These are phyloP conservation scores for Esteya vermicola DNA, from an alignment of 2,329 filamentous ascomycete genomes.

Conservation along the genomic window DNA sequence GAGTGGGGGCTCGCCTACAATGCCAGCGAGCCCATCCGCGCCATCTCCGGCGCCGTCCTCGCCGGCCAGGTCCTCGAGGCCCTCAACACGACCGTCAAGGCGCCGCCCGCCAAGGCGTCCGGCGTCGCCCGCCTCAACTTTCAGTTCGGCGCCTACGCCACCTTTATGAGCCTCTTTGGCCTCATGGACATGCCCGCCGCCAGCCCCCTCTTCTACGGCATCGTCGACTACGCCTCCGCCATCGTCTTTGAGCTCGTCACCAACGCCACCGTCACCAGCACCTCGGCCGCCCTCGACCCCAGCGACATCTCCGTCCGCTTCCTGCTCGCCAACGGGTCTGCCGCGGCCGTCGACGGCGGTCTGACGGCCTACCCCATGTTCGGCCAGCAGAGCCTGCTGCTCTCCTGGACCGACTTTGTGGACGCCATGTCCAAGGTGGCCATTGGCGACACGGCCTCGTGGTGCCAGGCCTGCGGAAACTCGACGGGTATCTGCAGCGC, in stretches of 20 bases:
- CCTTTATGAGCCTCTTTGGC: constrained; percentile 50
- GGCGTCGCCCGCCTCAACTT: constrained; percentile 30
- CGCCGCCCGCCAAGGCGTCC: constrained; percentile 13
- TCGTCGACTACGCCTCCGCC: constrained; percentile 72
- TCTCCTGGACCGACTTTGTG: constrained; percentile 59
- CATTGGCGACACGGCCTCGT: constrained; percentile 47
- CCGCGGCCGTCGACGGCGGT: constrained; percentile 35
- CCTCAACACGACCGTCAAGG: constrained; percentile 34
- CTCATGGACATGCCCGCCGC: constrained; percentile 35
- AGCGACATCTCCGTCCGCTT: constrained; percentile 44
- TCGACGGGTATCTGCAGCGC: constrained; percentile 50
- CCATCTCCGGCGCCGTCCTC: constrained; percentile 42
- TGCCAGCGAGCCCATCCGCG: constrained; percentile 48
- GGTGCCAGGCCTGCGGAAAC: constrained; percentile 68
- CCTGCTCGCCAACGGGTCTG: constrained; percentile 45
- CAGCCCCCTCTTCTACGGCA: constrained; percentile 52
- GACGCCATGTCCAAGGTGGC: constrained; percentile 49
- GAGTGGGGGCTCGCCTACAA: constrained; percentile 80
- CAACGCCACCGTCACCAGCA: constrained; percentile 30
- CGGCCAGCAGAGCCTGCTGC: constrained; percentile 35
- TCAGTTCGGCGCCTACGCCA: constrained; percentile 47
- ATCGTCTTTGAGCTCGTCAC: constrained; percentile 66
- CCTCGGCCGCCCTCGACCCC: constrained; percentile 16
- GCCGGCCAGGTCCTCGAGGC: constrained; percentile 39
- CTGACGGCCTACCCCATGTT: constrained; percentile 38